Conservation (phyloP, 169 alveolate genomes). For the Eimeria necatrix region DNA sequence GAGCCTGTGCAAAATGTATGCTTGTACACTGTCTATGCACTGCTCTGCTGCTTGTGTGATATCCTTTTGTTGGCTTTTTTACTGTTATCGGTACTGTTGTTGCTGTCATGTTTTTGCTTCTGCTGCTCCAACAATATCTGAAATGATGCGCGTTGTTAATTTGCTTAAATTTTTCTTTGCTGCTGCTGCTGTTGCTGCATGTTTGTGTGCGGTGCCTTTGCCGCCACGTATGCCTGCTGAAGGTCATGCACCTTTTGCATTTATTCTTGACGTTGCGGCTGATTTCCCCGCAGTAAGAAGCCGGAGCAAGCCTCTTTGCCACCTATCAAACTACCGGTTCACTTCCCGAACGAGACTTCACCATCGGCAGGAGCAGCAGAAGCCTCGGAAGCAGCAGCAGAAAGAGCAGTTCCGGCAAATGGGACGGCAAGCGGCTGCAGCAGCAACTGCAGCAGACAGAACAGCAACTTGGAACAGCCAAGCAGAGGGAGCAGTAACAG, state of each 20-base stretch:
- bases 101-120: neutral
- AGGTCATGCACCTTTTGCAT: neutral
- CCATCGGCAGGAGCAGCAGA: neutral
- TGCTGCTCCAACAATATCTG: neutral
- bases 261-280: neutral
- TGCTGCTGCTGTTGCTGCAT: neutral
- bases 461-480: neutral
- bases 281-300: neutral
- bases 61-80: neutral
- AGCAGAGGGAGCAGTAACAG: neutral
- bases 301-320: neutral
- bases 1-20: neutral
- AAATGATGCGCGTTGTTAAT: too few species aligned
- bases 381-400: neutral
- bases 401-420: neutral
- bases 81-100: neutral
- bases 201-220: neutral
- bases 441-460: conserved; percentile 5
- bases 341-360: neutral
- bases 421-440: neutral
- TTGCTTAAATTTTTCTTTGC: neutral
- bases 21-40: neutral
- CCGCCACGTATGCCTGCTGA: too few species aligned
- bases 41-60: neutral
- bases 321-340: conserved; percentile 1